Conservation (phyloP, 805 yeast genomes). For the Wickerhamiella lipophila region DNA sequence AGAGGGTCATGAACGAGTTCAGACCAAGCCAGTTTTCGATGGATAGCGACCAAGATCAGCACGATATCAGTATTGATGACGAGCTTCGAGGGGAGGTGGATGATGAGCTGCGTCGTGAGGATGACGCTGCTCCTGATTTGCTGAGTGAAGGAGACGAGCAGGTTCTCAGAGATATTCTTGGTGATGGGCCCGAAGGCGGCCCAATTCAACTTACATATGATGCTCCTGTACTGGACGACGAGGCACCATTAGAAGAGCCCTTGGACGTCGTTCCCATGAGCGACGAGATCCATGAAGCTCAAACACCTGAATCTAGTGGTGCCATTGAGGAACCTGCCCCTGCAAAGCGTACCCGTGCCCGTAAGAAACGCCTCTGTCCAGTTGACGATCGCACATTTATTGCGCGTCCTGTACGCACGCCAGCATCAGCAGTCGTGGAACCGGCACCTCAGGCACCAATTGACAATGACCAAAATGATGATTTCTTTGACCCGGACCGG, state of each 20-base stretch:
- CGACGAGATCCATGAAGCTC: background rate
- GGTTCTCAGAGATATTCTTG: conserved; percentile 6
- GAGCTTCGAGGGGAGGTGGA: conserved; percentile 8
- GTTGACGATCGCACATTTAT: conserved; percentile 3
- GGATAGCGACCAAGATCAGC: background rate
- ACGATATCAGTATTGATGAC: conserved; percentile 7
- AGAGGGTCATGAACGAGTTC: conserved; percentile 4
- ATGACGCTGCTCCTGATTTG: background rate
- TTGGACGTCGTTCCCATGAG: background rate
- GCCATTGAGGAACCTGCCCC: background rate
- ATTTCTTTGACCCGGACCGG: conserved; percentile 7
- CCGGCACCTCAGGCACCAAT: background rate
- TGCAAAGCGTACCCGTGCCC: background rate
- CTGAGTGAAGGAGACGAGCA: conserved; percentile 9
- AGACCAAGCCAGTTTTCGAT: conserved; percentile 4
- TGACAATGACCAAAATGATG: background rate
- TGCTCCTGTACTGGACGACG: too few relatives aligned
- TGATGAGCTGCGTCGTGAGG: conserved; percentile 5
- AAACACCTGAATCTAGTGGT: background rate
- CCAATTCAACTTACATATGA: too few relatives aligned
- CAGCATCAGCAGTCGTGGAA: background rate
- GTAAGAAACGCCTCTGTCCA: conserved; percentile 7
- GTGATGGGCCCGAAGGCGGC: background rate
- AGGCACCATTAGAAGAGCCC: too few relatives aligned
- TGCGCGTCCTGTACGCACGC: conserved; percentile 3